Conservation (phyloP, 495 filamentous ascomycete species). For the Aspergillus incahuasiensis region DNA sequence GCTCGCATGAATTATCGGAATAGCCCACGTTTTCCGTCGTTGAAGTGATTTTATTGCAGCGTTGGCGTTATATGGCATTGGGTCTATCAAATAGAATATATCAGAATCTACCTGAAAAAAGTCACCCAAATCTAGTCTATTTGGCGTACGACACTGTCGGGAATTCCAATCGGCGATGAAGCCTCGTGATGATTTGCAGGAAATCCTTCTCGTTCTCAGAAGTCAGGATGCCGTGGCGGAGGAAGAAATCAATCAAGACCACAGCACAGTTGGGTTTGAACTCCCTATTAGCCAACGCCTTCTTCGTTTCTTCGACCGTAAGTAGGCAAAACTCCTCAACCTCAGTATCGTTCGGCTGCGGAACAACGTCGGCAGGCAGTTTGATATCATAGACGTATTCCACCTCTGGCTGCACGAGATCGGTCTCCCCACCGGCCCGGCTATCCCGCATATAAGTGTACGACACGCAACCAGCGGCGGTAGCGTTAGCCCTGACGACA, state of each 20-base stretch:
- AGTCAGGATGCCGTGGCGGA: conserved; percentile 78
- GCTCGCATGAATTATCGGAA: conserved; percentile 1
- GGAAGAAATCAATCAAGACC: conserved; percentile 83
- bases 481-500: conserved; percentile 56
- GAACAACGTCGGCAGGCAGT: conserved; percentile 60
- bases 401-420: conserved; percentile 86
- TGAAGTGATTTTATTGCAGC: conserved; percentile 22
- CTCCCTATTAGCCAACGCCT: conserved; percentile 61
- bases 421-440: conserved; percentile 76
- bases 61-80: conserved; percentile 28
- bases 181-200: conserved; percentile 64
- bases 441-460: conserved; percentile 80
- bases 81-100: conserved; percentile 25
- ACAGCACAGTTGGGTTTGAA: conserved; percentile 95
- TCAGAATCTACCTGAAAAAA: conserved; percentile 12
- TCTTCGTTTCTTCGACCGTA: conserved; percentile 68
- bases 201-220: conserved; percentile 78
- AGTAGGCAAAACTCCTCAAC: conserved; percentile 79
- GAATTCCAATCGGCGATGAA: conserved; percentile 81
- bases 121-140: not conserved
- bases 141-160: conserved; percentile 51
- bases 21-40: conserved; percentile 13
- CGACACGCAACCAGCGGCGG: conserved; percentile 64
- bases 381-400: conserved; percentile 91
- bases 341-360: conserved; percentile 77